Conservation (phyloP, 257 asterid species). For the Anisodus acutangulus region DNA sequence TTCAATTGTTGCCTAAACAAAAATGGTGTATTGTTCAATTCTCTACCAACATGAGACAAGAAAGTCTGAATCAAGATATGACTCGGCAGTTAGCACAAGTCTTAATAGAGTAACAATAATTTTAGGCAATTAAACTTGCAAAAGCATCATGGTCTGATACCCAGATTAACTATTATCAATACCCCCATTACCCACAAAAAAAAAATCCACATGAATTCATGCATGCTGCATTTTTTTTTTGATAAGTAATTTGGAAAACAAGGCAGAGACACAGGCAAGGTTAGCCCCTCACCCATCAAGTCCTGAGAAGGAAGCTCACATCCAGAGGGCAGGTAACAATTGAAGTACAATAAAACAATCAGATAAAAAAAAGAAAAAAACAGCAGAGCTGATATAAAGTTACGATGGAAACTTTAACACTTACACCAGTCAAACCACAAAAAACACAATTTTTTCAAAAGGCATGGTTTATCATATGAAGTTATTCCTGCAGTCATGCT, state of each 20-base stretch:
- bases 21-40: not conserved
- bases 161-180: not conserved
- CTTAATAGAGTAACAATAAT: not conserved
- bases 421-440: not conserved
- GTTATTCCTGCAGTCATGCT: not conserved
- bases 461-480: not conserved
- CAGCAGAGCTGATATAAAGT: not conserved
- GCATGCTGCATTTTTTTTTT: not conserved
- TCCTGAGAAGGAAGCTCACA: not conserved
- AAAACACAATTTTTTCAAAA: not conserved
- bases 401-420: not conserved
- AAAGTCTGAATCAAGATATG: not conserved
- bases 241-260: not conserved
- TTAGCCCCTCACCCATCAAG: not conserved
- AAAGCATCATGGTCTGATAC: not conserved
- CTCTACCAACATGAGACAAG: not conserved
- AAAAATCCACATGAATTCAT: not conserved
- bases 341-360: not conserved
- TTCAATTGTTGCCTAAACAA: not conserved
- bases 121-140: not conserved
- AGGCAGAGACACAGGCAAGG: constrained; percentile 27
- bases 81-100: not conserved
- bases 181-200: not conserved
- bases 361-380: not conserved
- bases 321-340: not conserved